Evolutionary conservation across 192 early-diverging fungal genomes (phyloP), one percentile per base, ranked within the genome.

Genomic region (Endogone sp.): DNA sequence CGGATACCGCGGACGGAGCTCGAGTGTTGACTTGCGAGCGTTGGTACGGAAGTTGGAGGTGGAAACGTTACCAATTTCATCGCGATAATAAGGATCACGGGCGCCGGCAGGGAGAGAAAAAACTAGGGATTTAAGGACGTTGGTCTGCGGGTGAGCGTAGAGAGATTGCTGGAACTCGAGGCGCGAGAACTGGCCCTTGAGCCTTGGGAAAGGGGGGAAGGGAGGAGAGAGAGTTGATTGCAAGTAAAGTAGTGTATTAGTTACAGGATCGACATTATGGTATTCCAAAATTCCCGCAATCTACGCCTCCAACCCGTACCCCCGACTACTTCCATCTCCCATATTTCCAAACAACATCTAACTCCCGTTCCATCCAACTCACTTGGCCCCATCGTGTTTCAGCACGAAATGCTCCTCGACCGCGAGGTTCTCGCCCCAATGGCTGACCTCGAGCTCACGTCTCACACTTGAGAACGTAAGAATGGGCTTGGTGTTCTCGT

Each of bases 41-140:
- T 85, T 87, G 29, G 83, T 58, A 54, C 77, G 71, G 62, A 90
- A 70, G 27, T 83, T 62, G 16, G 96, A 96, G 13, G 98, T 99
- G 9, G 95, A 97, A 63, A 99, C 93, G 76, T 99, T 99, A 28
- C 98, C 98, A 68, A 98, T 93, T 60, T 91, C 90, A 74, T 97
- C 95, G 31, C 90, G 83, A 71, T 87, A 96, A 75, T 94, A 98
- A 58, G 93, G 84, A 37, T 94, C 82, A 13, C 81, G 63, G 6
- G 91, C 93, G 2, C 81, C 75, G 0, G 81, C 81, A 3, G 96
- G 96, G 16, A 98, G 81, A 31, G 68, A 71, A 65, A 88, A 82
- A 56, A 64, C 79, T 49, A 83, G 77, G 66, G 66, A 76, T 57
- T 79, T 81, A 63, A 88, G 73, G 49, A 80, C 83, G 73, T 85